Conservation (phyloP, 2,329 filamentous ascomycete genomes). For the Sarocladium strictum region DNA sequence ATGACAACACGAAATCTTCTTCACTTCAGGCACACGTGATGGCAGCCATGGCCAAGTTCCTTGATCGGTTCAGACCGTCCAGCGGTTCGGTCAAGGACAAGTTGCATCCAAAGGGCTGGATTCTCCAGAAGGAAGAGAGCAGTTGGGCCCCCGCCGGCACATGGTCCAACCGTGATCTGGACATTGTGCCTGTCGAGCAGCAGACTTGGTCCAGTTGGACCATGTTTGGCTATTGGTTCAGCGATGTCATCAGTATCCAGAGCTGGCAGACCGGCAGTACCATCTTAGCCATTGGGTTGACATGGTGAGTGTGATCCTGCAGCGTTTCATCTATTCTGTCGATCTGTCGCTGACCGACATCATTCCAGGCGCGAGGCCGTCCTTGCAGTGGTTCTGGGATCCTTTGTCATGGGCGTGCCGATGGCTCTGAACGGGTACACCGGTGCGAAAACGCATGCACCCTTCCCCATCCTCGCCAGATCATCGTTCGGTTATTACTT, state of each 20-base stretch:
- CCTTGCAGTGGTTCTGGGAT: conserved; percentile 14
- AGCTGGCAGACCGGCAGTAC: conserved; percentile 17
- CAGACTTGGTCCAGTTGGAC: conserved; percentile 19
- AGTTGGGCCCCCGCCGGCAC: background rate
- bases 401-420: conserved; percentile 40
- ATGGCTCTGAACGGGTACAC: conserved; percentile 32
- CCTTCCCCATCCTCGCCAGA: conserved; percentile 29
- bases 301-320: conserved; percentile 13
- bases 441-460: conserved; percentile 25
- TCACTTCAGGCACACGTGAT: background rate
- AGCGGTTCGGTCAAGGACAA: background rate
- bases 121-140: conserved; percentile 6
- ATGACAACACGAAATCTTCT: too few species aligned
- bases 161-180: conserved; percentile 9
- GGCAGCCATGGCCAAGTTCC: background rate
- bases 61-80: background rate
- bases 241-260: conserved; percentile 18
- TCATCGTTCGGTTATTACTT: conserved; percentile 32
- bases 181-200: conserved; percentile 11
- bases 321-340: too few species aligned
- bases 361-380: conserved; percentile 39
- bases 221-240: conserved; percentile 20
- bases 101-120: background rate
- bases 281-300: conserved; percentile 19
- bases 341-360: background rate